These are phyloP conservation scores for Daldinia loculata DNA, from an alignment of 495 filamentous ascomycete genomes.

Conservation along the genomic window DNA sequence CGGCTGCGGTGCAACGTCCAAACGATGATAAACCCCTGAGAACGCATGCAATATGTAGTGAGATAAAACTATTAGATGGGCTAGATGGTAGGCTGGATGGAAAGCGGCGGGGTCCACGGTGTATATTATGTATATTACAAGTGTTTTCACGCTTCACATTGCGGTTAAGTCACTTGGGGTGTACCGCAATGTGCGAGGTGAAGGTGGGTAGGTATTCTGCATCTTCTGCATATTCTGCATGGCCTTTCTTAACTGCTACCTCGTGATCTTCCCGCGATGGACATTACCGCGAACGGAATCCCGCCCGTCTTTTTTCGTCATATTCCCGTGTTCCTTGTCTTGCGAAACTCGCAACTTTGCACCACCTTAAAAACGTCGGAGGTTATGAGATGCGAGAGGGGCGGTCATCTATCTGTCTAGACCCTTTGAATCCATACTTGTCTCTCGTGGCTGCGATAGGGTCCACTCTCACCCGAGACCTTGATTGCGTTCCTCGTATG, in stretches of 20 bases:
- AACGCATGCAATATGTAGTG: constrained; percentile 28
- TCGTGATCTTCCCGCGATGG: constrained; percentile 35
- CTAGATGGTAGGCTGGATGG: constrained; percentile 34
- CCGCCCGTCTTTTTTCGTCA: constrained; percentile 33
- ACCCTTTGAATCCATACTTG: constrained; percentile 12
- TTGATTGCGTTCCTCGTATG: constrained; percentile 20
- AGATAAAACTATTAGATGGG: constrained; percentile 25
- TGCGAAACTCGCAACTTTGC: constrained; percentile 33
- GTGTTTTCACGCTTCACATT: constrained; percentile 32
- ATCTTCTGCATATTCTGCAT: constrained; percentile 41
- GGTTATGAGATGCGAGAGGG: constrained; percentile 17
- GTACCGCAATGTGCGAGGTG: constrained; percentile 27
- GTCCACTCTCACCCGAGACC: constrained; percentile 32
- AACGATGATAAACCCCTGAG: constrained; percentile 41
- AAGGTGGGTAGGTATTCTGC: constrained; percentile 37
- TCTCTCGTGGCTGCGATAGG: constrained; percentile 5
- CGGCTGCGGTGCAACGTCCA: constrained; percentile 42
- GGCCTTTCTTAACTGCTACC: constrained; percentile 30
- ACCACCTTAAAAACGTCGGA: constrained; percentile 24
- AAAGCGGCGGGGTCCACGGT: constrained; percentile 33
- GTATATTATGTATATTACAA: constrained; percentile 28
- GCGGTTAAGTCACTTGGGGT: constrained; percentile 27
- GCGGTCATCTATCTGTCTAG: constrained; percentile 18
- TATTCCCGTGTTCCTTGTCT: constrained; percentile 34
- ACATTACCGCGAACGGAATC: constrained; percentile 35